Base-by-base conservation (phyloP, 164 flowering plant genomes). In the Berberis vulgaris region DNA sequence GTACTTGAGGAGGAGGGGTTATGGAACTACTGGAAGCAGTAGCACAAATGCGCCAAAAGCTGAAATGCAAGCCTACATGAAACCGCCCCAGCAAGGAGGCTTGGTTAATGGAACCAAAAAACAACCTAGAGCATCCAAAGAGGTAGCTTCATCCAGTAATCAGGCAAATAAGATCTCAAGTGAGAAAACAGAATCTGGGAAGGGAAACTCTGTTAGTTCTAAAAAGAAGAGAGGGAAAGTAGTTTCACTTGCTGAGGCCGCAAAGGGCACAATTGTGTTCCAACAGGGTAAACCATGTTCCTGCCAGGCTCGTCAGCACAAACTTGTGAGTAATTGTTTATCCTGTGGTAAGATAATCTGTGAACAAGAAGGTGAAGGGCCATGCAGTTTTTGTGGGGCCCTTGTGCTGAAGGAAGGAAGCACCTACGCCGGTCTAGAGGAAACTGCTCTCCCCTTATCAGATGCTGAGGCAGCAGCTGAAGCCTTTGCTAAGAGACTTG, bases 341-440 rank as follows among this genome's bases (percentile, higher is more conserved):
- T 91, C 96, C 52, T 94, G 99, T 73, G 97, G 99, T 26, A 89
- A 89, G 80, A 87, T 94, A 52, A 87, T 91, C 9, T 94, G 99
- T 74, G 99, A 91, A 67, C 97, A 94, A 70, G 99, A 91, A 78
- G 96, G 97, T 50, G 99, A 94, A 72, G 99, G 99, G 45, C 96
- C 96, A 50, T 94, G 97, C 78, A 78, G 72, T 66, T 94, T 87
- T 66, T 94, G 98, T 76, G 96, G 96, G 2, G 80, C 91, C 9
- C 91, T 94, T 64, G 98, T 94, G 65, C 79, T 94, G 65, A 81
- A 65, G 71, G 97, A 94, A 75, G 96, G 94, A 6, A 91, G 96
- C 69, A 74, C 81, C 1, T 89, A 94, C 79, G 97, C 97, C 71
- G 97, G 97, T 66, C 72, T 89, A 46, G 94, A 95, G 42, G 84